phyloP scores from a whole-genome alignment of 2,329 filamentous ascomycete species.

The Cladorrhinum sp. region DNA sequence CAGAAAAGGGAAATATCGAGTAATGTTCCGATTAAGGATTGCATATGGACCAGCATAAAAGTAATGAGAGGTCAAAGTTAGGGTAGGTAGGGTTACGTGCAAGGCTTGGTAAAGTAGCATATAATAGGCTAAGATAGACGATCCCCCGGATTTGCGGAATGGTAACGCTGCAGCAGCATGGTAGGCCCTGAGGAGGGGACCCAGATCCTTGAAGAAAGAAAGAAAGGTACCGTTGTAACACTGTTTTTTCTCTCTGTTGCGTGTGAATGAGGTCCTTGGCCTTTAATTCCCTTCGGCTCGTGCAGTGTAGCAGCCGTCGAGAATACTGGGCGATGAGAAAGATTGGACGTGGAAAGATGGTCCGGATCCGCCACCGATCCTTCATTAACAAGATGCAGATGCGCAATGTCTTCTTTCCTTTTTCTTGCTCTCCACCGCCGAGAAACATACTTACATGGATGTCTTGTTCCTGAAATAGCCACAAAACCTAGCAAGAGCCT shows the following conservation, averaged over 20 bases:
- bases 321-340: not conserved
- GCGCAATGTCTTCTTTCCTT: too few species aligned
- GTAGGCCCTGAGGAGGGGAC: not conserved
- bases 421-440: too few species aligned
- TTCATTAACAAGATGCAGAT: too few species aligned
- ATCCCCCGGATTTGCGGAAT: constrained; percentile 1
- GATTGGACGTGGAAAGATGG: not conserved
- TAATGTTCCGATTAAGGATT: not conserved
- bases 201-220: not conserved
- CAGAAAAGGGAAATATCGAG: constrained; percentile 12
- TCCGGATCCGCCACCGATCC: too few species aligned
- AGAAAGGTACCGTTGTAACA: constrained; percentile 12
- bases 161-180: not conserved
- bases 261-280: not conserved
- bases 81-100: constrained; percentile 19
- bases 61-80: not conserved
- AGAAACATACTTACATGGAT: not conserved
- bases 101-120: constrained; percentile 3
- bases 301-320: constrained; percentile 1
- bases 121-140: constrained; percentile 18
- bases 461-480: constrained; percentile 4
- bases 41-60: not conserved
- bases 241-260: not conserved
- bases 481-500: not conserved
- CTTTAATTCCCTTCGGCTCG: not conserved